phyloP scores from a whole-genome alignment of 331 rosid genomes.

The Arachis monticola region DNA sequence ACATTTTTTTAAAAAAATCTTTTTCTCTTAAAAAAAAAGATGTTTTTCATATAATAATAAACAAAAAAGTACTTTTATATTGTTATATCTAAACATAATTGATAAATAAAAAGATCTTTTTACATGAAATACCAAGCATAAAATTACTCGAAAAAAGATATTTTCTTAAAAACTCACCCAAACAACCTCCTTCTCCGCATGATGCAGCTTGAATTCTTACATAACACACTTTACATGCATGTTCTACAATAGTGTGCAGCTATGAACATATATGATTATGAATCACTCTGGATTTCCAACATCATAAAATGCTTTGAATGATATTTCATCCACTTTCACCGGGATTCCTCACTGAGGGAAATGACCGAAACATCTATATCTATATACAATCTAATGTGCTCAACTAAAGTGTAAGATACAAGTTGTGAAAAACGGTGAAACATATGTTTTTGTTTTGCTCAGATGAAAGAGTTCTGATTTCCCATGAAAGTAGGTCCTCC shows the following conservation, averaged over 20 bases:
- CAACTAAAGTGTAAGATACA: constrained; percentile 22
- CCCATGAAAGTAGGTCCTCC: constrained; percentile 72
- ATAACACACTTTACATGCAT: constrained; percentile 25
- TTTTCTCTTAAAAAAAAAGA: too few relatives aligned
- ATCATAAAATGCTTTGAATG: constrained; percentile 4
- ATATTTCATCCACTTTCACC: constrained; percentile 29
- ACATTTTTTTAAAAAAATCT: too few relatives aligned
- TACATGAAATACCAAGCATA: too few relatives aligned
- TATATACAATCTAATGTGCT: constrained; percentile 16
- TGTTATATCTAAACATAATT: too few relatives aligned
- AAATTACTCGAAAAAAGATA: too few relatives aligned
- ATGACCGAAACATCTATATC: constrained; percentile 41
- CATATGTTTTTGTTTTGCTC: constrained; percentile 1
- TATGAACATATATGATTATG: not conserved
- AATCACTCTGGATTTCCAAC: not conserved
- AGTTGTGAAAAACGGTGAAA: constrained; percentile 19
- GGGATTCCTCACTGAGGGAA: constrained; percentile 29
- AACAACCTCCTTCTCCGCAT: not conserved
- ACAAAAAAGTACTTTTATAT: too few relatives aligned
- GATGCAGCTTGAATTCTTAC: not conserved
- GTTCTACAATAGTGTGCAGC: constrained; percentile 26
- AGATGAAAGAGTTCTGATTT: constrained; percentile 42
- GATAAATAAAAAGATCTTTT: too few relatives aligned
- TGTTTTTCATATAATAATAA: too few relatives aligned
- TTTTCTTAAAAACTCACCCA: too few relatives aligned